Percentiles rank a stretch among this genome's conserved stretches.
Conservation (phyloP, 306 rosid genomes). For the Cucurbita argyrosperma region DNA sequence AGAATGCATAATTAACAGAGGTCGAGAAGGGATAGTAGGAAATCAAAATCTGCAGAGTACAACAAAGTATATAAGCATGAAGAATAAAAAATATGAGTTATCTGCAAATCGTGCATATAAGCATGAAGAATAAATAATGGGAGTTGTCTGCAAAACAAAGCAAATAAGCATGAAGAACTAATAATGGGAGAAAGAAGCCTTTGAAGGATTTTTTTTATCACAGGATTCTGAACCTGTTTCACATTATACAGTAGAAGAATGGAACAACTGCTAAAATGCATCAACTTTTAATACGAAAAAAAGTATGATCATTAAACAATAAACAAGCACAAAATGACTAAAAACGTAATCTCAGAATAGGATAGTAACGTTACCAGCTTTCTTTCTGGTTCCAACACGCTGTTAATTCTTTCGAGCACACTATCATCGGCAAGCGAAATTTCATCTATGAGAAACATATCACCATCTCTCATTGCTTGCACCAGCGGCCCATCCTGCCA, state of each 20-base stretch:
- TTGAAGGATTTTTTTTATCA: neutral
- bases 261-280: neutral
- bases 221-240: neutral
- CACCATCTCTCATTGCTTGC: slow-evolving; percentile 76
- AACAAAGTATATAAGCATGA: no score
- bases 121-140: no score
- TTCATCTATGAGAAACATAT: slow-evolving; percentile 82
- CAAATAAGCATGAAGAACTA: no score
- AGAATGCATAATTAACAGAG: no score
- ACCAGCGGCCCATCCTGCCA: slow-evolving; percentile 98
- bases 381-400: slow-evolving; percentile 90
- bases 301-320: neutral
- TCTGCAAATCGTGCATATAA: neutral
- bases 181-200: neutral
- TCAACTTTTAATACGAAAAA: neutral
- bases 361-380: slow-evolving; percentile 28
- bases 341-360: neutral
- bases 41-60: no score
- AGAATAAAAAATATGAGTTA: no score
- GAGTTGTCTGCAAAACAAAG: no score
- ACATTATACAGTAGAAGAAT: neutral
- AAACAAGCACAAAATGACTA: neutral
- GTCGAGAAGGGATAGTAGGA: no score
- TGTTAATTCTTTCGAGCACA: slow-evolving; percentile 90
- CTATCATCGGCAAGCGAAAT: slow-evolving; percentile 97